Conservation (phyloP, 2,329 filamentous ascomycete species). For the Trichoderma cornu-damae region DNA sequence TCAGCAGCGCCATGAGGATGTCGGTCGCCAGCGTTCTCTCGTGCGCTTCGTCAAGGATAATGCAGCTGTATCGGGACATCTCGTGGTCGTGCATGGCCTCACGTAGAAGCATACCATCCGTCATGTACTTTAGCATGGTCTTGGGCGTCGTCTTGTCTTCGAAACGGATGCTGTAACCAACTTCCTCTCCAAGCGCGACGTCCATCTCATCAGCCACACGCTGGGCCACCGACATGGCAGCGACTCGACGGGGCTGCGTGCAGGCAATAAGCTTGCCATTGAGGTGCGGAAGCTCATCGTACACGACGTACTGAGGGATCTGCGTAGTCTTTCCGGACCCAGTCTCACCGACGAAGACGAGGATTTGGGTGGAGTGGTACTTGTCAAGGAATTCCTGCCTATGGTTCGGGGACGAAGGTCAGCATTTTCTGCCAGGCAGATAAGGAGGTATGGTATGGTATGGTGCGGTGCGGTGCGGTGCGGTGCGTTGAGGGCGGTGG, state of each 20-base stretch:
- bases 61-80: slow-evolving; percentile 88
- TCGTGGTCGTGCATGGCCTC: slow-evolving; percentile 96
- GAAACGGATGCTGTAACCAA: slow-evolving; percentile 98
- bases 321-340: slow-evolving; percentile 99
- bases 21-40: slow-evolving; percentile 95
- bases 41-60: slow-evolving; percentile 98
- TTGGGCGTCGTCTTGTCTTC: slow-evolving; percentile 87
- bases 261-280: slow-evolving; percentile 89
- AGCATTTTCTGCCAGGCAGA: neutral
- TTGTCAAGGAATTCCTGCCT: slow-evolving; percentile 89
- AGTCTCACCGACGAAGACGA: slow-evolving; percentile 98
- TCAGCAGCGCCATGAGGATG: slow-evolving; percentile 93
- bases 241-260: slow-evolving; percentile 95
- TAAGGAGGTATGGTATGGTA: too few relatives aligned
- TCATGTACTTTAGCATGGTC: slow-evolving; percentile 99
- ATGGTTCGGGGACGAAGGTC: neutral
- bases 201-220: slow-evolving; percentile 98
- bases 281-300: slow-evolving; percentile 86
- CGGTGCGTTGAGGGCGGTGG: neutral
- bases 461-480: too few relatives aligned
- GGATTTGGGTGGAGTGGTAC: slow-evolving; percentile 90
- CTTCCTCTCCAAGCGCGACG: slow-evolving; percentile 84
- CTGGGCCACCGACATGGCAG: slow-evolving; percentile 96
- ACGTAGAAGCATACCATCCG: slow-evolving; percentile 94
- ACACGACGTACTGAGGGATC: slow-evolving; percentile 97